Evolutionary conservation across 495 filamentous ascomycete species (phyloP).

Genomic region (Aspergillus wentii): DNA sequence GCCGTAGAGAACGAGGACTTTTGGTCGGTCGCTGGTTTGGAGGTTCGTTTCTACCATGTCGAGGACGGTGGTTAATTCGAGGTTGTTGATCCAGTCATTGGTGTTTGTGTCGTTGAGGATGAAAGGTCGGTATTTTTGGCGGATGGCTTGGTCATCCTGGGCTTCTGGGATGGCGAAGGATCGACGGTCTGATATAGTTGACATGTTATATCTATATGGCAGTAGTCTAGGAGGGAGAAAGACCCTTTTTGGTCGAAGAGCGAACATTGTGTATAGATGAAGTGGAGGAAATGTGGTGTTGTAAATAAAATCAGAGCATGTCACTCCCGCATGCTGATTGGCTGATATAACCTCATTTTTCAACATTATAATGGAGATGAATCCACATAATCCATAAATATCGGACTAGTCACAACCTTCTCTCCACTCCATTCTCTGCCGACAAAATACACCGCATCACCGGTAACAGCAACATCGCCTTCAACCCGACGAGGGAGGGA

Average conservation of each 20-base stretch:
- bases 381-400: slow-evolving; percentile 10
- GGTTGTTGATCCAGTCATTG: slow-evolving; percentile 49
- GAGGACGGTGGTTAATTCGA: slow-evolving; percentile 53
- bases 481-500: slow-evolving; percentile 14
- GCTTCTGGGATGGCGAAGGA: slow-evolving; percentile 36
- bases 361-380: no score
- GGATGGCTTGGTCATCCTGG: slow-evolving; percentile 45
- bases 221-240: neutral
- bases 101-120: slow-evolving; percentile 32
- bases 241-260: no score
- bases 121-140: slow-evolving; percentile 56
- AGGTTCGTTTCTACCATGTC: slow-evolving; percentile 48
- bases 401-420: slow-evolving; percentile 10
- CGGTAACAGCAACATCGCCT: slow-evolving; percentile 1
- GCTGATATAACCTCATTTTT: no score
- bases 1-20: slow-evolving; percentile 60
- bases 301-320: no score
- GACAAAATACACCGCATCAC: slow-evolving; percentile 13
- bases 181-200: slow-evolving; percentile 1
- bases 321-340: no score
- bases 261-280: no score
- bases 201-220: neutral
- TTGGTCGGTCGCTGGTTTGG: slow-evolving; percentile 41
- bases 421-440: slow-evolving; percentile 8
- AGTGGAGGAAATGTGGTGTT: no score